Conservation (phyloP, 257 asterid genomes). For the Nyctanthes arbortristis region DNA sequence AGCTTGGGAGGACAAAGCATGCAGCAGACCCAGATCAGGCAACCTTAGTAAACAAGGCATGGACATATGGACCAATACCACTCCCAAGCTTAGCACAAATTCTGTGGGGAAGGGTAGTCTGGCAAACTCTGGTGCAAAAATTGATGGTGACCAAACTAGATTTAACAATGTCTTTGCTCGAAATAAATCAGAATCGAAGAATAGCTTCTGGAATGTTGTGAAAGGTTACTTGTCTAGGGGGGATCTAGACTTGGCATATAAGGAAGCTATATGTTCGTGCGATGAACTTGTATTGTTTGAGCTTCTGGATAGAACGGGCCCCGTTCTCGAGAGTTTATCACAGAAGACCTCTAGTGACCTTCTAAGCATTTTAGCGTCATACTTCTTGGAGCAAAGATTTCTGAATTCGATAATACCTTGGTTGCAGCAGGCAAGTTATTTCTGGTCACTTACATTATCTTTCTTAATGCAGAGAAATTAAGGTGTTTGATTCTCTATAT, state of each 20-base stretch:
- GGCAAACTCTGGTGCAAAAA: slow-evolving; percentile 39
- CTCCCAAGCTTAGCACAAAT: slow-evolving; percentile 47
- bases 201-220: slow-evolving; percentile 50
- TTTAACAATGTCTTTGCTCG: slow-evolving; percentile 38
- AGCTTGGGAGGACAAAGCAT: slow-evolving; percentile 48
- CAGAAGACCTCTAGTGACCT: slow-evolving; percentile 63
- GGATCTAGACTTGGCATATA: slow-evolving; percentile 77
- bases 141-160: slow-evolving; percentile 43
- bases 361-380: slow-evolving; percentile 58
- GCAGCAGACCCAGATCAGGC: slow-evolving; percentile 51
- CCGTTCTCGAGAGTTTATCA: slow-evolving; percentile 70
- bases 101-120: slow-evolving; percentile 43
- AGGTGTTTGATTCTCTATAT: too few relatives aligned
- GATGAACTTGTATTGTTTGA: slow-evolving; percentile 74
- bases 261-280: slow-evolving; percentile 70
- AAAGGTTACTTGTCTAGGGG: slow-evolving; percentile 60
- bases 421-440: slow-evolving; percentile 84
- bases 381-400: slow-evolving; percentile 71
- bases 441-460: slow-evolving; percentile 8
- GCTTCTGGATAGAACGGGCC: slow-evolving; percentile 90
- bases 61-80: slow-evolving; percentile 56
- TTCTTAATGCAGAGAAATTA: slow-evolving; percentile 3
- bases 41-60: slow-evolving; percentile 48
- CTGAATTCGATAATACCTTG: slow-evolving; percentile 77
- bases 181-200: slow-evolving; percentile 46